Evolutionary conservation across 345 rosid genomes (phyloP), one percentile per base, ranked within the genome.

Genomic region (Zanthoxylum bungeanum): DNA sequence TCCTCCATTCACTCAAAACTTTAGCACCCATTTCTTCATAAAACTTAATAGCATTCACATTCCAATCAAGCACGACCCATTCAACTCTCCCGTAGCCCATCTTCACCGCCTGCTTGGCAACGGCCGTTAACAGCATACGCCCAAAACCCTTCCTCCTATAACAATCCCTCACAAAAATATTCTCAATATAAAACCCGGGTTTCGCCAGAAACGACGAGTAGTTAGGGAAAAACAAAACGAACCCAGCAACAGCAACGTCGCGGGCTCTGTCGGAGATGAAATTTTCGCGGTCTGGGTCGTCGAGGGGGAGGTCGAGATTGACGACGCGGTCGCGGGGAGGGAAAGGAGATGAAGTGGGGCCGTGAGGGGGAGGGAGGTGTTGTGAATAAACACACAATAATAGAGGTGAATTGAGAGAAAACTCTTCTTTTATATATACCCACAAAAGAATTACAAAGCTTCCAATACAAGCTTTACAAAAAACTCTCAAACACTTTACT

Each of bases 51-150:
- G 97, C 98, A 77, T 90, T 89, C 34, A 78, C 83, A 73, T 95
- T 95, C 99, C 97, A 92, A 70, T 91, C 98, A 73, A 90, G 89
- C 70, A 92, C 99, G 50, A 85, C 78, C 98, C 98, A 92, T 65
- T 89, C 97, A 3, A 94, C 98, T 70, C 97, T 89, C 14, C 92
- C 96, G 51, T 90, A 92, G 57, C 85, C 92, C 92, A 92, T 90
- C 70, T 86, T 86, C 85, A 85, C 96, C 7, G 97, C 97, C 74
- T 92, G 98, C 33, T 68, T 82, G 12, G 98, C 96, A 76, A 94
- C 99, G 6, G 96, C 97, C 0, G 87, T 70, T 42, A 94, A 69
- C 67, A 94, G 71, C 91, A 94, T 81, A 67, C 70, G 78, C 78
- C 98, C 99, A 1, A 92, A 75, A 0, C 98, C 93, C 76, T 79